Evolutionary conservation across 139 green algal species (phyloP), one percentile per base, ranked within the genome.

Genomic region (Chlamydomonas sp.): DNA sequence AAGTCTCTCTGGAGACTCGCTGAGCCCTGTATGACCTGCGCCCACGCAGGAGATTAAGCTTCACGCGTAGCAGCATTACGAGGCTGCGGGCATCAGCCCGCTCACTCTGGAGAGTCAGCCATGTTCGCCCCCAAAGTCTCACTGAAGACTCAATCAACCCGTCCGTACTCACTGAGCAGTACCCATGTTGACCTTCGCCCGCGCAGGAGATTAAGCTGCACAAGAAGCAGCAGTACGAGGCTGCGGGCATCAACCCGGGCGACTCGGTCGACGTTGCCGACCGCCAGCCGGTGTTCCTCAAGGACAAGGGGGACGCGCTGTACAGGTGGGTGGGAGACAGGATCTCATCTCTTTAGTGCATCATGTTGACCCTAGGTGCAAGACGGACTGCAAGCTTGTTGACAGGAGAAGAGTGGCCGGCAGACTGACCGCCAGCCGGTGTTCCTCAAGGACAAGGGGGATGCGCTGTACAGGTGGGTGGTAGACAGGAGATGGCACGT

Each of bases 391-490:
- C 43, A 13, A 13, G 13, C 13, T 16, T 54, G 43, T 16, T 16
- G 16, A 13, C 43, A 54, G 10, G 43, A n/a, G 16, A 13, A n/a
- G 16, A 13, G 13, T 10, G 43, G 10, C 13, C 10, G 43, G 16
- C 43, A n/a, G 39, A 64, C 71, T 24, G 84, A 92, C 58, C 68
- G 83, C 48, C 84, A 90, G 66, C 87, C 87, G 1, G 76, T 81
- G 49, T 92, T 92, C 68, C 70, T 92, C 16, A 92, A 92, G 69
- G 87, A 92, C 77, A 90, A 89, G 74, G 87, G 79, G 0, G 84
- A 92, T 70, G 77, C 57, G 24, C 36, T 92, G 69, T 83, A 76
- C 63, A 64, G 43, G 13, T 10, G 43, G 43, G 43, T 54, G 10
- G 43, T 16, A 54, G 43, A 54, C 13, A 16, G 10, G 43, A n/a